Conservation (phyloP, 257 asterid genomes). For the Henckelia pumila region DNA sequence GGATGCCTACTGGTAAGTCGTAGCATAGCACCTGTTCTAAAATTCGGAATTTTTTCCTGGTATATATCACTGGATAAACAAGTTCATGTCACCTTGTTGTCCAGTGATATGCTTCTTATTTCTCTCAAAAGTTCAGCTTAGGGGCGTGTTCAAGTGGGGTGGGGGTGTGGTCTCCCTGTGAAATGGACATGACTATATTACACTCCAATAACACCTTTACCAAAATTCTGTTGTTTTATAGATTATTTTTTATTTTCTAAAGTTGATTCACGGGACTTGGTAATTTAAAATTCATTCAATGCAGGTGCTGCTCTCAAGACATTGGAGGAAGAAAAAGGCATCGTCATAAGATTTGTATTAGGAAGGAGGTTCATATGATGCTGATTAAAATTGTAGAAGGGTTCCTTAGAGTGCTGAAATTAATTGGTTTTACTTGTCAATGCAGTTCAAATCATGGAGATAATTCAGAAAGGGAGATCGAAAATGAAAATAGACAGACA, state of each 20-base stretch:
- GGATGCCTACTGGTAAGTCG: constrained; percentile 74
- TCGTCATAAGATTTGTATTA: constrained; percentile 75
- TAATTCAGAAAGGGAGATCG: constrained; percentile 62
- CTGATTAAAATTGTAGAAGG: constrained; percentile 29
- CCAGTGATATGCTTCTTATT: constrained; percentile 9
- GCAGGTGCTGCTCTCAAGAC: constrained; percentile 62
- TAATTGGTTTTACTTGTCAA: constrained; percentile 39
- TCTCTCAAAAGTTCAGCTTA: background rate
- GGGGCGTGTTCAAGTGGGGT: background rate
- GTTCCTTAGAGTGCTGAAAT: constrained; percentile 26
- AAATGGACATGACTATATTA: background rate
- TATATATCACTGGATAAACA: background rate
- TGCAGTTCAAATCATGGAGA: constrained; percentile 75
- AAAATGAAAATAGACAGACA: constrained; percentile 60
- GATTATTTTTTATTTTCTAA: constrained; percentile 2
- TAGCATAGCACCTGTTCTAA: constrained; percentile 16
- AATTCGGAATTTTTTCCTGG: background rate
- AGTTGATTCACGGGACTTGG: constrained; percentile 20
- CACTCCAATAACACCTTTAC: background rate
- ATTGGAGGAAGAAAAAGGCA: constrained; percentile 74
- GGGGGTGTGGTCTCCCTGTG: background rate
- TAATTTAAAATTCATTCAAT: constrained; percentile 24
- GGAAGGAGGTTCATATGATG: constrained; percentile 66
- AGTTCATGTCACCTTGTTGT: background rate
- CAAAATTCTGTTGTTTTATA: constrained; percentile 3